Base-by-base conservation (phyloP, 176 grass and related monocot genomes). In the Triticum turgidum region DNA sequence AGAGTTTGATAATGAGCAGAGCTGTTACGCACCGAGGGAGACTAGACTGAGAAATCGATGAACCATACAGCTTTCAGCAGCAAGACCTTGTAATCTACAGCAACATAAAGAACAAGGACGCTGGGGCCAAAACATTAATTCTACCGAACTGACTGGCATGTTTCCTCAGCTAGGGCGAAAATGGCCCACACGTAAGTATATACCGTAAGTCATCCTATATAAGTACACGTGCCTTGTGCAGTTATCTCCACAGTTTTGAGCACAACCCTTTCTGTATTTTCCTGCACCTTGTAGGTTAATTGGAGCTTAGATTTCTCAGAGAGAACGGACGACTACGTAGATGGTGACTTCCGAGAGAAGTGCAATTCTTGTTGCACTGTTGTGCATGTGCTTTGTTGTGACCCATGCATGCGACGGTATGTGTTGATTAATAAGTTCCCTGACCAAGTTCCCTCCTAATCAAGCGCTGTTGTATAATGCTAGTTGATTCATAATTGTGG, bases 371-470 rank as follows among this genome's bases (percentile, higher is more conserved):
- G 24, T 73, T 59, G 58, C 42, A n/a, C 17, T 87, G 18, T 7
- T 90, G 33, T 83, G 1, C 71, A 17, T 14, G n/a, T 73, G 32
- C 69, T 82, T 88, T 80, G 62, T 81, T 56, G 61, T 68, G 76
- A 73, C 65, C 69, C 69, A 52, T 81, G 92, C 92, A 71, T 79
- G 74, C 10, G 68, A 59, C 13, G 86, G 88, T 90, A 88, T 6
- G 72, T 27, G 1, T 82, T 52, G 49, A 17, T 52, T 52, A 51
- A 5, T 52, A 51, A 5, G 14, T 52, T 52, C 49, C 4, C 49
- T 54, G 51, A 54, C 5, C 5, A 17, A 18, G 51, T 18, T 54
- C 14, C 14, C 5, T 17, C 14, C 13, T 52, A 15, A 52, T 44
- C 42, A 44, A 11, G 51, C 15, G 51, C 1, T 54, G 51, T 54